Evolutionary conservation across 257 asterid genomes (phyloP), one percentile per base, ranked within the genome.

Genomic region (Rauvolfia tetraphylla): DNA sequence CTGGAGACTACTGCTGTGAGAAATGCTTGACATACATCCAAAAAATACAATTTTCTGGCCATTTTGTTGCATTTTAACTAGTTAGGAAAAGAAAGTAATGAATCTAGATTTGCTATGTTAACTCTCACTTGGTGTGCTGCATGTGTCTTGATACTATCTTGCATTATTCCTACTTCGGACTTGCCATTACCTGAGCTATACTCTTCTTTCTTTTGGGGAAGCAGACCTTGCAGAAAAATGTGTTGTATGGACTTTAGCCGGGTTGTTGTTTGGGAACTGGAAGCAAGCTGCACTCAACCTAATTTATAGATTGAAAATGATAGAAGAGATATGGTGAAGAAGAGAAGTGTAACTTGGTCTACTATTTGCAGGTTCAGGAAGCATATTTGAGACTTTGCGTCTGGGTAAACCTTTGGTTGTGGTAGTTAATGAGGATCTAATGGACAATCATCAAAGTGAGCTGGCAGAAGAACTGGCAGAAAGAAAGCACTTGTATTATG

Each of bases 371-470:
- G 98, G 99, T 77, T 95, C 99, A 11, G 99, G 98, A 48, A 95
- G 98, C 92, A 93, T 95, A 89, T 95, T 95, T 80, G 99, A 95
- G 93, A 86, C 96, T 9, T 63, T 95, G 74, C 83, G 81, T 68
- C 78, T 89, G 57, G 83, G 84, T 38, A 95, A 90, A 82, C 97
- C 97, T 6, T 83, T 93, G 79, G 88, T 91, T 38, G 97, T 95
- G 69, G 98, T 93, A 14, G 98, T 93, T 11, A 95, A 95, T 54
- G 97, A 93, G 84, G 97, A 95, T 82, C 84, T 95, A 59, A 95
- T 95, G 99, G 99, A 95, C 88, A 95, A 95, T 79, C 99, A 93
- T 85, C 99, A 95, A 84, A 88, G 90, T 5, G 98, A 95, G 83
- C 85, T 95, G 59, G 98, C 99, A 33, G 99, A 95, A 80, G 98